These are phyloP conservation scores for Penicillium sp. DNA, from an alignment of 2,329 filamentous ascomycete genomes.

Conservation along the genomic window DNA sequence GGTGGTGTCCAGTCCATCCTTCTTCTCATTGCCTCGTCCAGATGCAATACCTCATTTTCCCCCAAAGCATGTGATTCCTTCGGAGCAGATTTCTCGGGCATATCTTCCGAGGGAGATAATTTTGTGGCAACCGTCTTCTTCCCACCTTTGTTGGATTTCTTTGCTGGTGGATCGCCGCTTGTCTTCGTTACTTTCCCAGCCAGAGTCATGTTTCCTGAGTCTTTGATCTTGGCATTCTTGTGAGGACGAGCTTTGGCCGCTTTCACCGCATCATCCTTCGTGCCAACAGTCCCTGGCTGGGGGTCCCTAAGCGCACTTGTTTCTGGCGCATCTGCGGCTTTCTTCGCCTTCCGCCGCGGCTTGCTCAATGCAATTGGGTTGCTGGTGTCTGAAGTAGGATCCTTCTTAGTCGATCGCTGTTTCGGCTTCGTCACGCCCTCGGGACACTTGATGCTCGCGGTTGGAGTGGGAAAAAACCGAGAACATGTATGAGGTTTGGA, in stretches of 20 bases:
- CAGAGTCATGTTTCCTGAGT: constrained; percentile 33
- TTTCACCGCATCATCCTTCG: constrained; percentile 17
- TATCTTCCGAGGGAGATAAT: not conserved
- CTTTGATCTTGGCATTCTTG: constrained; percentile 26
- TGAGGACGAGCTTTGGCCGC: constrained; percentile 23
- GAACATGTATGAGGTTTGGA: constrained; percentile 25
- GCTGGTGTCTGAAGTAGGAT: constrained; percentile 3
- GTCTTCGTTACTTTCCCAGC: constrained; percentile 39
- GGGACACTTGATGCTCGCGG: not conserved
- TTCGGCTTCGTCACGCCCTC: constrained; percentile 11
- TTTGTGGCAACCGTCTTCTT: constrained; percentile 9
- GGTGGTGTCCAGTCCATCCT: constrained; percentile 68
- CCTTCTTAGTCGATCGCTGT: constrained; percentile 13
- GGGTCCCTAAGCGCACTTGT: not conserved
- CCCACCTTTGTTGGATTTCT: constrained; percentile 10
- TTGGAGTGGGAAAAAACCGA: constrained; percentile 24
- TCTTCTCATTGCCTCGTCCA: constrained; percentile 53
- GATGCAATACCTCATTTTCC: constrained; percentile 25
- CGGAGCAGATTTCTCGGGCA: not conserved
- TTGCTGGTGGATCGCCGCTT: constrained; percentile 12
- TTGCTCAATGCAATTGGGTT: constrained; percentile 8
- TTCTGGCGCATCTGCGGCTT: constrained; percentile 11
- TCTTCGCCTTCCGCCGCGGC: constrained; percentile 15
- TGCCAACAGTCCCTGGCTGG: constrained; percentile 5
- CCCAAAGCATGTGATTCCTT: constrained; percentile 19